phyloP scores from a whole-genome alignment of 495 filamentous ascomycete genomes.

The Tetracladium marchalianum region DNA sequence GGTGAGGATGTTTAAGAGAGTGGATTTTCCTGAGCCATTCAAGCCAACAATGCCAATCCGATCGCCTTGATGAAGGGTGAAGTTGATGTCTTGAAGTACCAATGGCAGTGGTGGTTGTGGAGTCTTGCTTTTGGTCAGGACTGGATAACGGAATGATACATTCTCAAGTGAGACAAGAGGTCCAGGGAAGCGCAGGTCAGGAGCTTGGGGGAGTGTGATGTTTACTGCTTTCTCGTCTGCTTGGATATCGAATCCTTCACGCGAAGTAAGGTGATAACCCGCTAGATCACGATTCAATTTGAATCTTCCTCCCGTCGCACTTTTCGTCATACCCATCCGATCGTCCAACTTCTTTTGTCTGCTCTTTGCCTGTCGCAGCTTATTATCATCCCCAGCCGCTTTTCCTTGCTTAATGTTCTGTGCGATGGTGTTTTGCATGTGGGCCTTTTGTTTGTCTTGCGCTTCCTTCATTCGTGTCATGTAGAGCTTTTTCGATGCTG shows the following conservation, averaged over 20 bases:
- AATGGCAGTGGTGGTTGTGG: conserved; percentile 21
- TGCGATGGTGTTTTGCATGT: conserved; percentile 67
- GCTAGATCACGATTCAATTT: conserved; percentile 65
- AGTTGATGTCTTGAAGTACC: conserved; percentile 43
- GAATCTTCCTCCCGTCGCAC: conserved; percentile 59
- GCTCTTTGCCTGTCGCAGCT: conserved; percentile 65
- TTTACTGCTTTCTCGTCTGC: conserved; percentile 48
- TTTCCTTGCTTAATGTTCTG: conserved; percentile 59
- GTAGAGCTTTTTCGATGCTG: conserved; percentile 52
- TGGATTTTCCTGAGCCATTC: conserved; percentile 67
- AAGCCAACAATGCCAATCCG: conserved; percentile 61
- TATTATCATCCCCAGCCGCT: conserved; percentile 67
- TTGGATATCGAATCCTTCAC: conserved; percentile 61
- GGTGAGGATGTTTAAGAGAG: conserved; percentile 57
- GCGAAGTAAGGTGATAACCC: conserved; percentile 44
- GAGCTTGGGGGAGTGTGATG: conserved; percentile 48
- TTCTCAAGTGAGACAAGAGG: conserved; percentile 60
- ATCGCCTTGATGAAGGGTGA: conserved; percentile 59
- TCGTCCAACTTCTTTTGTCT: conserved; percentile 76
- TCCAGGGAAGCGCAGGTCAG: conserved; percentile 65
- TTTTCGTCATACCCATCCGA: conserved; percentile 62
- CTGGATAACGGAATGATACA: conserved; percentile 46
- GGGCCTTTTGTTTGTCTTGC: conserved; percentile 63
- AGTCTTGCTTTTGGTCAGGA: conserved; percentile 15
- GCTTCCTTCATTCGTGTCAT: conserved; percentile 68